Evolutionary conservation across 768 basidiomycete species (phyloP).

Genomic region (Kondoa subrosea): DNA sequence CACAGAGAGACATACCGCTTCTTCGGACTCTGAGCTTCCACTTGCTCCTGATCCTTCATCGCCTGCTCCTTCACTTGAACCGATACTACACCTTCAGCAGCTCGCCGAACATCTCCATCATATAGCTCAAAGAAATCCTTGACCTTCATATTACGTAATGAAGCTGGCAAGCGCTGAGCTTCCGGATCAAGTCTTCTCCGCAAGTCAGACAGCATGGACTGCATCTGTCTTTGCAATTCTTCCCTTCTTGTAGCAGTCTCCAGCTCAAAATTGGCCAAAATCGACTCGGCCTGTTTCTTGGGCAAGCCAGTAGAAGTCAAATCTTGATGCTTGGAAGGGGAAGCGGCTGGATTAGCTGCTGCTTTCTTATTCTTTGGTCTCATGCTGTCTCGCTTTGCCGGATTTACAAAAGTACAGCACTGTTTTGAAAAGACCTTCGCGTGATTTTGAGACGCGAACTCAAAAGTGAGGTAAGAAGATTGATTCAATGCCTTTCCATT

Average conservation of each 20-base stretch:
- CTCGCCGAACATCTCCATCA: neutral
- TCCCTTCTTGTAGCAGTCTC: neutral
- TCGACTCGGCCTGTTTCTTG: neutral
- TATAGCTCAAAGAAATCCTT: neutral
- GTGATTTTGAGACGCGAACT: no score
- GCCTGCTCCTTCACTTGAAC: slow-evolving; percentile 1
- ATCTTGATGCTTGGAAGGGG: neutral
- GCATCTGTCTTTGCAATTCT: neutral
- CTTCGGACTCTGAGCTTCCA: neutral
- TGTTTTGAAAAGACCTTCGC: no score
- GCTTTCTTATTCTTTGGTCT: neutral
- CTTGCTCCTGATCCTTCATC: neutral
- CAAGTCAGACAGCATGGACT: neutral
- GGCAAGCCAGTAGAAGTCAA: neutral
- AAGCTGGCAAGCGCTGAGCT: neutral
- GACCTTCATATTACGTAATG: neutral
- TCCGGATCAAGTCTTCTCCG: neutral
- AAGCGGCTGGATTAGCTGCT: neutral
- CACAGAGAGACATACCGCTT: slow-evolving; percentile 5
- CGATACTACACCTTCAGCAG: neutral
- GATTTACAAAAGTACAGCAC: no score
- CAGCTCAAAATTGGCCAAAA: slow-evolving; percentile 7
- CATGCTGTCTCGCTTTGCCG: no score
- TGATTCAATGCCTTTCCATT: no score
- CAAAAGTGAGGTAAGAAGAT: no score